Percentiles rank a stretch among this genome's conserved stretches.
Evolutionary conservation across 176 grass and related monocot genomes (phyloP).

Genomic region (Cenchrus americanus): DNA sequence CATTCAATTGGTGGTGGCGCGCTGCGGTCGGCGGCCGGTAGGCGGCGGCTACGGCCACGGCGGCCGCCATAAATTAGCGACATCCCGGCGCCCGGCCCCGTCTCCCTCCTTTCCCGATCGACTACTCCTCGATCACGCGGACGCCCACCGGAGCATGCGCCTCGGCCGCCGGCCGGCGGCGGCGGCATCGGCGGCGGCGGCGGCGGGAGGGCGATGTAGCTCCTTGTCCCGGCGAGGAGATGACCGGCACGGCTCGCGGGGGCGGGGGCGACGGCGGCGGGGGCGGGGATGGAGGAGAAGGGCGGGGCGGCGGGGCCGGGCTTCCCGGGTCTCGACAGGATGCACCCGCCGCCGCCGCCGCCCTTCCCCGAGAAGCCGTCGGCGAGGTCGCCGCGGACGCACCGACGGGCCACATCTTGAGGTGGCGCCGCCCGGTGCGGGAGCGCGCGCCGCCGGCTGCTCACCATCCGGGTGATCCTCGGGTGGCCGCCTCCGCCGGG

Average conservation of each 20-base stretch:
- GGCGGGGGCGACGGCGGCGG: too few relatives aligned
- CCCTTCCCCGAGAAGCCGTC: slow-evolving; percentile 63
- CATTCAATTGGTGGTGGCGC: slow-evolving; percentile 12
- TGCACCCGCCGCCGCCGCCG: slow-evolving; percentile 8
- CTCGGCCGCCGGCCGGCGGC: neutral
- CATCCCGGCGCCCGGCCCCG: neutral
- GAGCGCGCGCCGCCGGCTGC: slow-evolving; percentile 47
- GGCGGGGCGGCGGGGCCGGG: slow-evolving; percentile 24
- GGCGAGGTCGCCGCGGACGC: slow-evolving; percentile 48
- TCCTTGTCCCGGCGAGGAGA: neutral
- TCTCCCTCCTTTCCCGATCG: neutral
- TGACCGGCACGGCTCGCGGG: slow-evolving; percentile 18
- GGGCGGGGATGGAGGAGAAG: slow-evolving; percentile 41
- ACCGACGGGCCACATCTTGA: slow-evolving; percentile 56
- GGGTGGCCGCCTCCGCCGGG: slow-evolving; percentile 10
- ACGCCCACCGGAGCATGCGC: slow-evolving; percentile 30
- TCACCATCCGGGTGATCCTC: slow-evolving; percentile 51
- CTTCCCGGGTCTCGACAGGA: slow-evolving; percentile 46
- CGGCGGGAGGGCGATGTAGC: slow-evolving; percentile 23
- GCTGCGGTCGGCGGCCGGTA: neutral
- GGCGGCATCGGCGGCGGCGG: neutral
- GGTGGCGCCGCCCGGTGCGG: slow-evolving; percentile 41
- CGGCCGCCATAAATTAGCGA: slow-evolving; percentile 30
- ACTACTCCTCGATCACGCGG: slow-evolving; percentile 13
- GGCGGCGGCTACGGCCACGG: slow-evolving; percentile 16